A percentile compares a stretch with the other conserved stretches of the same genome.
Evolutionary conservation across 441 rosid species (phyloP).

Genomic region (Jatropha multifida): DNA sequence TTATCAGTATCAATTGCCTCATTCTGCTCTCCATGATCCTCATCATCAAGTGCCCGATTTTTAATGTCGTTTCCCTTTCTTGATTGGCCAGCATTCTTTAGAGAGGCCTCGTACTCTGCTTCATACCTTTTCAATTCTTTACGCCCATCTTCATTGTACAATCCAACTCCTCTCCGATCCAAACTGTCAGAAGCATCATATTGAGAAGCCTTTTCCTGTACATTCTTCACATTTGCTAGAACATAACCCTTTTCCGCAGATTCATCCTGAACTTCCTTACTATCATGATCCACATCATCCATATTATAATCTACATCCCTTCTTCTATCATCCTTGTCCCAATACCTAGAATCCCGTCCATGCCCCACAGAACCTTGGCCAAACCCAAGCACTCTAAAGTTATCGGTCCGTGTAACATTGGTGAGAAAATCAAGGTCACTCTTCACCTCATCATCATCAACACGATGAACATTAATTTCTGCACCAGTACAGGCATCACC

Average conservation of each 20-base stretch:
- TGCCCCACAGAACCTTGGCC: conserved; percentile 66
- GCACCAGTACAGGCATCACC: conserved; percentile 23
- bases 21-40: conserved; percentile 28
- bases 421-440: conserved; percentile 68
- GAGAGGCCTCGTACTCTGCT: conserved; percentile 77
- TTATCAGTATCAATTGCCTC: conserved; percentile 46
- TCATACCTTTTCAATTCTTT: conserved; percentile 79
- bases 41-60: conserved; percentile 26
- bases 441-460: conserved; percentile 40
- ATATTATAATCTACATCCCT: conserved; percentile 81
- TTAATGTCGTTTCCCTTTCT: conserved; percentile 26
- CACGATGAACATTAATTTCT: conserved; percentile 35
- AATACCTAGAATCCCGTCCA: conserved; percentile 85
- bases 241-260: conserved; percentile 28
- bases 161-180: conserved; percentile 50
- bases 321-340: conserved; percentile 97
- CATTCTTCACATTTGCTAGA: conserved; percentile 28
- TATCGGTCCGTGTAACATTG: conserved; percentile 64
- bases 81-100: conserved; percentile 40
- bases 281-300: conserved; percentile 44
- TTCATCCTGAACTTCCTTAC: conserved; percentile 25
- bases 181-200: conserved; percentile 23
- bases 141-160: conserved; percentile 89
- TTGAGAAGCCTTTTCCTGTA: conserved; percentile 23
- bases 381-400: conserved; percentile 56